Base-by-base conservation (phyloP, 2,329 filamentous ascomycete genomes). In the Escovopsis weberi region DNA sequence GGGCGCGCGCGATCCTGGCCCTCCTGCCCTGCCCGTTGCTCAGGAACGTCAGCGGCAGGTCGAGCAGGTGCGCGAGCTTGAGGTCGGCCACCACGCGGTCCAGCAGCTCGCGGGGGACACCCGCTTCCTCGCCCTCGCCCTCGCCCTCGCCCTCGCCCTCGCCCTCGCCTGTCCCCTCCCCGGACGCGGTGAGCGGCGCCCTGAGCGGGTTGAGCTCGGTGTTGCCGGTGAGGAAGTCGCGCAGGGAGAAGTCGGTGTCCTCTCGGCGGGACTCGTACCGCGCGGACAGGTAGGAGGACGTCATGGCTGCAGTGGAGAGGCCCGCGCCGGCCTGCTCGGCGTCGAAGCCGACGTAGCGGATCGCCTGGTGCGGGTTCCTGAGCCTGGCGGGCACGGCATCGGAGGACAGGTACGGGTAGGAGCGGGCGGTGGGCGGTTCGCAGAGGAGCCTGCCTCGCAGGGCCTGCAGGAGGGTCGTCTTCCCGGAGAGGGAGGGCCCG, bases 21-120 rank as follows among this genome's bases (percentile, higher is more conserved):
- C 91, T 70, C 48, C 89, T 71, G 6, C 84, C 89, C 62, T 98
- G 91, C 0, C 91, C 91, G 60, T 96, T 95, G 58, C 87, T 95
- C 43, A 98, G 64, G 58, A 91, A 94, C 23, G 84, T 76, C 7
- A 96, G 84, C 0, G 89, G 88, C 57, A 94, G 80, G 34, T 82
- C 72, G 1, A 93, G 65, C 38, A 96, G 67, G 8, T 71, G 66
- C 0, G 70, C 66, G 12, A 98, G 66, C 40, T 74, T 73, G 43
- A 98, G 64, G 51, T 93, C 81, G 6, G 58, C 57, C 12, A 87
- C 73, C 0, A 94, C 77, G 8, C 73, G 69, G 12, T 70, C 59
- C 34, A 94, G 59, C 0, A 76, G 59, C 4, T 60, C 50, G 23
- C 63, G 53, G 37, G 78, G 69, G 2, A 73, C 61, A 6, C 62